Evolutionary conservation across 192 early-diverging fungal genomes (phyloP).

Genomic region (Backusella liffmaniae): DNA sequence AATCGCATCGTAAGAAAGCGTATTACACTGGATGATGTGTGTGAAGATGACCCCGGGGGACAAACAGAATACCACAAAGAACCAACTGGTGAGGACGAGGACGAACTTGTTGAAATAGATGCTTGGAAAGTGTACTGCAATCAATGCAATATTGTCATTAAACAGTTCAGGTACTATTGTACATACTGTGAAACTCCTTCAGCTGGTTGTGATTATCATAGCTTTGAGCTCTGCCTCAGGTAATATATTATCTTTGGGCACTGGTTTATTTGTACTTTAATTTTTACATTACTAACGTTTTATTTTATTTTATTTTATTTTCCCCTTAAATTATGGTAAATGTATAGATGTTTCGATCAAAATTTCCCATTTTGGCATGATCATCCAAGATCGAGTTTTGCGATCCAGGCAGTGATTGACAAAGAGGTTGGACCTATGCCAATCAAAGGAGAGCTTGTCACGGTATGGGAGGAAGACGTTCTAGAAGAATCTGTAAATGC

Average conservation of each 20-base stretch:
- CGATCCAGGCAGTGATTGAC: conserved; percentile 64
- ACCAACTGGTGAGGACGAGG: background rate
- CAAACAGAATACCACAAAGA: conserved; percentile 24
- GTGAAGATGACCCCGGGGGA: background rate
- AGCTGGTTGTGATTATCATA: conserved; percentile 63
- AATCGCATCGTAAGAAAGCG: background rate
- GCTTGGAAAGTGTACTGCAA: conserved; percentile 76
- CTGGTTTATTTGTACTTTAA: background rate
- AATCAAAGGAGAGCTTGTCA: conserved; percentile 58
- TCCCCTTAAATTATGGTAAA: background rate
- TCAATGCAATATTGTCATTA: conserved; percentile 74
- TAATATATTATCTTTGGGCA: background rate
- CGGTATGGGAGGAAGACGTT: conserved; percentile 57
- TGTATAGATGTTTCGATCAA: conserved; percentile 63
- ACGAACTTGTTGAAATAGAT: conserved; percentile 20
- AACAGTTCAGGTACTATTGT: conserved; percentile 82
- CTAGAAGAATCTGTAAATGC: conserved; percentile 36
- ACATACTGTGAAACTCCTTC: conserved; percentile 74
- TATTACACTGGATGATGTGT: background rate
- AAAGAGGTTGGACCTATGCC: conserved; percentile 49
- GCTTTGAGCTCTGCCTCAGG: conserved; percentile 71
- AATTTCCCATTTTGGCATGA: conserved; percentile 68
- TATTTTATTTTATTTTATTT: background rate
- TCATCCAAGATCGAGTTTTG: conserved; percentile 81
- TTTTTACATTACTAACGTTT: background rate